Base-by-base conservation (phyloP, 176 grass and related monocot species). In the Eragrostis nindensis region DNA sequence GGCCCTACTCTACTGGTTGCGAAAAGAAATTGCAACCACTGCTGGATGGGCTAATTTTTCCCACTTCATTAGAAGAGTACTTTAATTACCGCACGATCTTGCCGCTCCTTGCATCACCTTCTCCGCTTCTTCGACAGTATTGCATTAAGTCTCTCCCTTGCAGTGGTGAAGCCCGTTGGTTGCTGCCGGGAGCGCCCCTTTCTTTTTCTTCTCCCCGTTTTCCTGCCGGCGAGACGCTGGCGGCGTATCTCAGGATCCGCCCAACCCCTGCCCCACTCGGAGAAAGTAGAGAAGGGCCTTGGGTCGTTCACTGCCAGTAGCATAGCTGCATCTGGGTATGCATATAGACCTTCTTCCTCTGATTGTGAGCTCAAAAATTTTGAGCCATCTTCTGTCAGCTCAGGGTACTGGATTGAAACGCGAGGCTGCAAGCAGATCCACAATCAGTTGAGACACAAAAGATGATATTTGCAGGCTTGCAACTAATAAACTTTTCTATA, bases 221-320 rank as follows among this genome's bases (percentile, higher is more conserved):
- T 89, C 63, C 68, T 91, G 41, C 87, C 78, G 5, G 77, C 69
- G 8, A 95, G 84, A n/a, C 92, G 88, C 74, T 93, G 92, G 39
- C 79, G 86, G 11, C 92, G 81, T 55, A 89, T 89, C 81, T 89
- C 95, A 38, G 92, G 95, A 68, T 98, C 92, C 17, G 92, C 95
- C 95, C 95, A 98, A 48, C 92, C 95, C 56, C 90, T 82, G 16
- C 95, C 95, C 92, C 92, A 98, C 39, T 93, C 90, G 0, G 92
- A 79, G 49, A 83, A 88, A 18, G 62, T 78, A 75, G 92, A 89
- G 57, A 75, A 74, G 8, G 90, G 82, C 25, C 21, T 87, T 15
- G 71, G 76, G 68, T 69, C 39, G 17, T 73, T 65, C 62, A 48
- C 49, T 26, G 75, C 71, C 54, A 89, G 64, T 24, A 91, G 45